Conservation (phyloP, 2,329 filamentous ascomycete genomes). For the Penicillium crustosum region DNA sequence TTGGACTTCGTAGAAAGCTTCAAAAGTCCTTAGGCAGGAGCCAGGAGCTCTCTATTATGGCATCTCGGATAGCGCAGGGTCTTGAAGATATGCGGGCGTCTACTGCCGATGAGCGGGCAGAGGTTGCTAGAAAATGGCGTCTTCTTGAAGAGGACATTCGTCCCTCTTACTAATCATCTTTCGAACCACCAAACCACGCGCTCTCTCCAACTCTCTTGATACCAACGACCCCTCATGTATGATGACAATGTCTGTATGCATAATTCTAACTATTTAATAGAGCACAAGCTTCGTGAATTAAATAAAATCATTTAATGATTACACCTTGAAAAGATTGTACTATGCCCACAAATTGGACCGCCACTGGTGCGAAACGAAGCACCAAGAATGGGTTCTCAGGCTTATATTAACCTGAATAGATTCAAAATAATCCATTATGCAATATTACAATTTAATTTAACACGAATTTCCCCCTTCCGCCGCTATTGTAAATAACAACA, state of each 20-base stretch:
- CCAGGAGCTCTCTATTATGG: slow-evolving; percentile 16
- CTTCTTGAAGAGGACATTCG: slow-evolving; percentile 15
- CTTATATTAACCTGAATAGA: background rate
- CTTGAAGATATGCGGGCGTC: slow-evolving; percentile 24
- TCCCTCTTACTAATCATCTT: background rate
- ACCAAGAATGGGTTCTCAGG: too few species aligned
- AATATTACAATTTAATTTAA: too few species aligned
- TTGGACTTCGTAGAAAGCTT: slow-evolving; percentile 25
- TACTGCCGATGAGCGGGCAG: slow-evolving; percentile 14
- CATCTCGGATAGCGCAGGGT: slow-evolving; percentile 24
- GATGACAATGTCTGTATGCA: background rate
- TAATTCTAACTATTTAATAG: background rate
- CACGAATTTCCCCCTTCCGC: background rate
- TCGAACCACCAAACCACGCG: background rate
- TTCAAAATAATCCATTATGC: background rate
- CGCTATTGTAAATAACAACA: background rate
- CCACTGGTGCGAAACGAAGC: too few species aligned
- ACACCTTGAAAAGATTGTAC: background rate
- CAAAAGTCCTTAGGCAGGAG: slow-evolving; percentile 24
- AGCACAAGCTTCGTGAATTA: too few species aligned
- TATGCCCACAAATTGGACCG: background rate
- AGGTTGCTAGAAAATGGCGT: slow-evolving; percentile 20
- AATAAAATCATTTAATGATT: background rate
- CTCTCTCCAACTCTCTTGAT: background rate
- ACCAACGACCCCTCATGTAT: background rate